Conservation (phyloP, 345 rosid species). For the Eutrema japonicum region DNA sequence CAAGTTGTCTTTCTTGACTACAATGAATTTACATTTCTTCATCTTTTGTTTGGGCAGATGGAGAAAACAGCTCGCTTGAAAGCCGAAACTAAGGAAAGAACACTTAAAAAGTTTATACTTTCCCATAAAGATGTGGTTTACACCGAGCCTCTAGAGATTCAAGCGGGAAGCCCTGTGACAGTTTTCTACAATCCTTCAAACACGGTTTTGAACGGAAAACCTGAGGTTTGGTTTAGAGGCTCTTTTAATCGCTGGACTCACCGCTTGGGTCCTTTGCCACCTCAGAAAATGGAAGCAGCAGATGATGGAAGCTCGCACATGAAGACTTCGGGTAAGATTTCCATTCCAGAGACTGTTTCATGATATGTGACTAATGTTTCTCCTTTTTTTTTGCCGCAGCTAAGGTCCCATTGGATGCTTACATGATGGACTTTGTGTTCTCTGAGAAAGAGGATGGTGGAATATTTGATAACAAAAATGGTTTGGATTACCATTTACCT, state of each 20-base stretch:
- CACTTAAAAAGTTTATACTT: slow-evolving; percentile 74
- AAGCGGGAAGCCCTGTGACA: slow-evolving; percentile 70
- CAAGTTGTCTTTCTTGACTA: slow-evolving; percentile 6
- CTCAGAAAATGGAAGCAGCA: slow-evolving; percentile 75
- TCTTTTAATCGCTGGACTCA: slow-evolving; percentile 97
- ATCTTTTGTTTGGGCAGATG: slow-evolving; percentile 50
- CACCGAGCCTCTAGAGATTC: slow-evolving; percentile 82
- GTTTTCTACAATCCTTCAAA: slow-evolving; percentile 85
- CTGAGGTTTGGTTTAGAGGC: slow-evolving; percentile 90
- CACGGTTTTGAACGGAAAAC: slow-evolving; percentile 78
- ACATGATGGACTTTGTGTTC: slow-evolving; percentile 96
- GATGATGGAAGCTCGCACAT: slow-evolving; percentile 59
- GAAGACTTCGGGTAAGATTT: slow-evolving; percentile 62
- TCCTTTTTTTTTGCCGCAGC: slow-evolving; percentile 56
- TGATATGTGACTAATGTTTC: slow-evolving; percentile 22
- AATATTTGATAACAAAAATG: slow-evolving; percentile 69
- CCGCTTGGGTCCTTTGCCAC: slow-evolving; percentile 70
- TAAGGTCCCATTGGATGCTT: slow-evolving; percentile 89
- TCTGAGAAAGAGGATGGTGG: slow-evolving; percentile 93
- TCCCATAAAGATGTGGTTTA: slow-evolving; percentile 84
- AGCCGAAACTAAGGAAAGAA: slow-evolving; percentile 72
- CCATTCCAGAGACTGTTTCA: neutral
- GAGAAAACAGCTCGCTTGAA: slow-evolving; percentile 68
- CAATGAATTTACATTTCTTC: slow-evolving; percentile 9
- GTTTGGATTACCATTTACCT: slow-evolving; percentile 88